Evolutionary conservation across 306 rosid species (phyloP).

Genomic region (Fagus crenata): DNA sequence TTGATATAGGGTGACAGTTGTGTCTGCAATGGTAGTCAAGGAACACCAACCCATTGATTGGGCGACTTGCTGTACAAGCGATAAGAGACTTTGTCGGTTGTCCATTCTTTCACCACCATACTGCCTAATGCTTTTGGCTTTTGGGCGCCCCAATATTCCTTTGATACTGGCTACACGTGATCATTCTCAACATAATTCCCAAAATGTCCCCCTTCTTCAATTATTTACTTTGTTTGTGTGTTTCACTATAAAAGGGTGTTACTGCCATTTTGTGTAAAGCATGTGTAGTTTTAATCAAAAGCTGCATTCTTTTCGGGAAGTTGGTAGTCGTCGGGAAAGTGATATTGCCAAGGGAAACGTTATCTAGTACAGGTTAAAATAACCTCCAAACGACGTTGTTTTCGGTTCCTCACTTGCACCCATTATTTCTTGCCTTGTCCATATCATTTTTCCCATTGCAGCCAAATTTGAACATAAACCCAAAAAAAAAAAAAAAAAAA

Average conservation of each 20-base stretch:
- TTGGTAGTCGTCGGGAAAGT: conserved; percentile 11
- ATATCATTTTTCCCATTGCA: no score
- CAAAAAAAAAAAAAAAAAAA: no score
- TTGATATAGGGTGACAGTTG: no score
- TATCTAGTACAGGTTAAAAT: neutral
- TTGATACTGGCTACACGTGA: conserved; percentile 34
- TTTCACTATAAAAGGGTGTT: neutral
- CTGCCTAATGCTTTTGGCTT: conserved; percentile 12
- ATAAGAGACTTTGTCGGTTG: conserved; percentile 39
- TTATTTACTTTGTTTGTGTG: no score
- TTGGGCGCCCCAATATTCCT: conserved; percentile 37
- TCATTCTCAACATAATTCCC: neutral
- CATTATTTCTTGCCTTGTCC: no score
- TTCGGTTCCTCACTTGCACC: no score
- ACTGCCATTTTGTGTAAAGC: neutral
- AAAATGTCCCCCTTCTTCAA: neutral
- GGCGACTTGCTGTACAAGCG: conserved; percentile 25
- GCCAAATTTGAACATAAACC: no score
- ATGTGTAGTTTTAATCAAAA: no score
- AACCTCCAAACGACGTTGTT: no score
- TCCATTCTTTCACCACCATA: neutral
- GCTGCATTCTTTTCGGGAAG: conserved; percentile 15
- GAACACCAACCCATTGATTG: conserved; percentile 14
- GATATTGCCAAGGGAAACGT: conserved; percentile 17
- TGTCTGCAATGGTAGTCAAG: no score